A percentile compares a stretch with the other conserved stretches of the same genome.
Conservation (phyloP, 768 basidiomycete species). For the Udeniomyces megalosporus region DNA sequence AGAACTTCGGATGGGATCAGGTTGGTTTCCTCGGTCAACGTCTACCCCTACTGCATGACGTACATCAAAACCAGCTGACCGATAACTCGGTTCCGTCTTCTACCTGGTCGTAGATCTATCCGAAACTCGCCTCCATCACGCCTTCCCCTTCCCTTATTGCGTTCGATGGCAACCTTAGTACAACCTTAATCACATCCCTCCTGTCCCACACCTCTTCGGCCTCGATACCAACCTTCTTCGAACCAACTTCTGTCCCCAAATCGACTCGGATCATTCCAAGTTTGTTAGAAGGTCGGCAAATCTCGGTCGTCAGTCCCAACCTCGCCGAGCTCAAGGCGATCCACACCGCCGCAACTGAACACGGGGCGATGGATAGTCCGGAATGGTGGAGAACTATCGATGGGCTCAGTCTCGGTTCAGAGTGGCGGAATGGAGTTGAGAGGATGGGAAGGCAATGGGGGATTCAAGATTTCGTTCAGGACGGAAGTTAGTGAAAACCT, state of each 20-base stretch:
- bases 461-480: too few species aligned
- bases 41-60: too few species aligned
- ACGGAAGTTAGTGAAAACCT: slow-evolving; percentile 18
- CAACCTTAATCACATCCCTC: slow-evolving; percentile 39
- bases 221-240: slow-evolving; percentile 51
- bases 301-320: slow-evolving; percentile 73
- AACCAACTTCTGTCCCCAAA: slow-evolving; percentile 85
- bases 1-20: slow-evolving; percentile 35
- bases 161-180: slow-evolving; percentile 58
- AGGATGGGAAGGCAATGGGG: slow-evolving; percentile 42
- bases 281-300: slow-evolving; percentile 17
- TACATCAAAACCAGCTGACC: too few species aligned
- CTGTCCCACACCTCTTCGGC: slow-evolving; percentile 36
- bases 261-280: slow-evolving; percentile 53
- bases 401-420: slow-evolving; percentile 45
- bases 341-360: slow-evolving; percentile 15
- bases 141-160: slow-evolving; percentile 43
- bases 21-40: slow-evolving; percentile 28
- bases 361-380: slow-evolving; percentile 39
- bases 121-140: neutral
- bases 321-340: slow-evolving; percentile 50
- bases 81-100: neutral
- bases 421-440: slow-evolving; percentile 42
- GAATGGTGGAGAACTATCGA: slow-evolving; percentile 54
- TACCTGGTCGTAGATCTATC: neutral